A percentile compares a stretch with the other conserved stretches of the same genome.
Conservation (phyloP, 83 land plant genomes). For the Larix sibirica region DNA sequence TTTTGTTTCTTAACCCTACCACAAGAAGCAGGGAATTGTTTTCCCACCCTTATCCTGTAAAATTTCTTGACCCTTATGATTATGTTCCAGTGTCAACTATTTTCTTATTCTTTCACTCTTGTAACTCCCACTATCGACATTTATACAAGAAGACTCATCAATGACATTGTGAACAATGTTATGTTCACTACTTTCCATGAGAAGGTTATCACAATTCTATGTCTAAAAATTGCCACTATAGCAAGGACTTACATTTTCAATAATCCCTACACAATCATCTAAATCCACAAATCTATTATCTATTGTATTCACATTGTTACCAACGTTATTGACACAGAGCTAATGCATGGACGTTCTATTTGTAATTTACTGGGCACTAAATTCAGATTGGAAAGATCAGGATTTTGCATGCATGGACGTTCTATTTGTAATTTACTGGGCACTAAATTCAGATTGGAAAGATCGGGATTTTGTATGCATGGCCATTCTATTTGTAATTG, state of each 20-base stretch:
- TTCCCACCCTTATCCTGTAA: neutral
- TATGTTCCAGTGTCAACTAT: too few relatives aligned
- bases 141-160: neutral
- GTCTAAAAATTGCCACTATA: neutral
- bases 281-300: neutral
- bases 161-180: neutral
- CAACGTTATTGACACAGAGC: neutral
- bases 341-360: neutral
- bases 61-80: neutral
- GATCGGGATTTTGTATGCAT: neutral
- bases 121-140: neutral
- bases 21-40: neutral
- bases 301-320: neutral
- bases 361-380: neutral
- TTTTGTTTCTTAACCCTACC: neutral
- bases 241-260: neutral
- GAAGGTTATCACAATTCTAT: neutral
- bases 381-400: neutral
- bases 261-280: neutral
- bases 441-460: neutral
- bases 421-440: too few relatives aligned
- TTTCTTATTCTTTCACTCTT: neutral
- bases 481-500: too few relatives aligned
- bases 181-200: neutral
- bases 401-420: too few relatives aligned